Percentiles rank a stretch among this genome's conserved stretches.
These are phyloP conservation scores for Tricholoma saponaceum DNA, from an alignment of 768 basidiomycete species.

Conservation along the genomic window DNA sequence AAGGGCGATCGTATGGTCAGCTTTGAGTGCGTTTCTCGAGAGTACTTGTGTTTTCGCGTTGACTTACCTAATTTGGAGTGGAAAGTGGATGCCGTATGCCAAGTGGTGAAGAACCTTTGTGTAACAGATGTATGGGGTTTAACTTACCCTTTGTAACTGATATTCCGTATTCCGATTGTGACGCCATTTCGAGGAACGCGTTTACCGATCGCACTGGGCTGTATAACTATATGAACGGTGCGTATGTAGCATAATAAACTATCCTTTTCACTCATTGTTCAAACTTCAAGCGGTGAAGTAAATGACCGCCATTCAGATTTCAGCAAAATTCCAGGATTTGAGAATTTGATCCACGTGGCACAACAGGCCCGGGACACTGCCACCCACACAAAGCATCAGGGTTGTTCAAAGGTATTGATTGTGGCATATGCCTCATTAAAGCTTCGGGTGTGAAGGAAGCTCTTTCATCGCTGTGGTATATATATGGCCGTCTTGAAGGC, in stretches of 20 bases:
- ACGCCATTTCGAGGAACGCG: background rate
- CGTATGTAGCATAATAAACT: background rate
- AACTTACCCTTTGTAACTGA: background rate
- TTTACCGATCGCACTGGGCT: background rate
- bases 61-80: conserved; percentile 35
- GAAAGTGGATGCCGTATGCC: conserved; percentile 74
- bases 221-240: background rate
- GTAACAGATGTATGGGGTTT: background rate
- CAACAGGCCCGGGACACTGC: conserved; percentile 2
- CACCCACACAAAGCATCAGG: conserved; percentile 8
- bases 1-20: conserved; percentile 79
- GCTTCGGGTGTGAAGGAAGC: background rate
- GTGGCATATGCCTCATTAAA: background rate
- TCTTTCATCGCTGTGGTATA: background rate
- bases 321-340: background rate
- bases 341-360: background rate
- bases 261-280: background rate
- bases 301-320: too few species aligned
- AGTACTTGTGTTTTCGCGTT: background rate
- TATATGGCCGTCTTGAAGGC: conserved; percentile 4
- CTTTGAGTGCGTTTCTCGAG: conserved; percentile 58
- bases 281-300: background rate
- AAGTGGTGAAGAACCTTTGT: conserved; percentile 46
- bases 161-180: background rate
- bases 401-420: conserved; percentile 7